Evolutionary conservation across 768 basidiomycete genomes (phyloP).

Genomic region (Megacollybia marginata): DNA sequence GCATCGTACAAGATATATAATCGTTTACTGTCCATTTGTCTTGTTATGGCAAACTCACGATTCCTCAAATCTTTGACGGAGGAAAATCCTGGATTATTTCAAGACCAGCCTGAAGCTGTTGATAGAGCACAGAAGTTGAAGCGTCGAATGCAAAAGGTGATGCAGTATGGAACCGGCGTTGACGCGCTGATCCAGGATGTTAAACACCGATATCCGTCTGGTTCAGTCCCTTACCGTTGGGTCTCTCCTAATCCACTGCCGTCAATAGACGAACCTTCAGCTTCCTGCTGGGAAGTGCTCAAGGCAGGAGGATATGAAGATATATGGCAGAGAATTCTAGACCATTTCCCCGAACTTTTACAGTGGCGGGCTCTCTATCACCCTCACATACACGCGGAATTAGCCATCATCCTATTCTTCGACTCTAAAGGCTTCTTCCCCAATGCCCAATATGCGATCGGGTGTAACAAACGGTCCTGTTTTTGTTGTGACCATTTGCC

Average conservation of each 20-base stretch:
- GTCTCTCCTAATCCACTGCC: not conserved
- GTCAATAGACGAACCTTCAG: not conserved
- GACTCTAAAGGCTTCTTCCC: constrained; percentile 1
- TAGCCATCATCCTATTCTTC: not conserved
- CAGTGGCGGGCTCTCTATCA: not conserved
- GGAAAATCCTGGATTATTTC: too few relatives aligned
- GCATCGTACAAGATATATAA: too few relatives aligned
- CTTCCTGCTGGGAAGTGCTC: not conserved
- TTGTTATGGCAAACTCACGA: too few relatives aligned
- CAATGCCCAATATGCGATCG: constrained; percentile 15
- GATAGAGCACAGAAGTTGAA: not conserved
- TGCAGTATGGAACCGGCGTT: not conserved
- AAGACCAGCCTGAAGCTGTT: too few relatives aligned
- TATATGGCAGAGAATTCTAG: not conserved
- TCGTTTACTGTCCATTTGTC: too few relatives aligned
- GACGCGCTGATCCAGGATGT: not conserved
- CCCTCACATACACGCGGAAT: not conserved
- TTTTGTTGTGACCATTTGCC: not conserved
- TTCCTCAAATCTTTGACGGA: too few relatives aligned
- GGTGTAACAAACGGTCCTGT: not conserved
- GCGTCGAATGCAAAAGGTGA: not conserved
- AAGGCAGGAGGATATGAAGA: not conserved
- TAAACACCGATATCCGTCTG: not conserved
- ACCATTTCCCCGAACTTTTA: not conserved
- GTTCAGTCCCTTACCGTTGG: not conserved